These are phyloP conservation scores for Tolypocladium nubicola DNA, from an alignment of 2,329 filamentous ascomycete genomes.

Conservation along the genomic window DNA sequence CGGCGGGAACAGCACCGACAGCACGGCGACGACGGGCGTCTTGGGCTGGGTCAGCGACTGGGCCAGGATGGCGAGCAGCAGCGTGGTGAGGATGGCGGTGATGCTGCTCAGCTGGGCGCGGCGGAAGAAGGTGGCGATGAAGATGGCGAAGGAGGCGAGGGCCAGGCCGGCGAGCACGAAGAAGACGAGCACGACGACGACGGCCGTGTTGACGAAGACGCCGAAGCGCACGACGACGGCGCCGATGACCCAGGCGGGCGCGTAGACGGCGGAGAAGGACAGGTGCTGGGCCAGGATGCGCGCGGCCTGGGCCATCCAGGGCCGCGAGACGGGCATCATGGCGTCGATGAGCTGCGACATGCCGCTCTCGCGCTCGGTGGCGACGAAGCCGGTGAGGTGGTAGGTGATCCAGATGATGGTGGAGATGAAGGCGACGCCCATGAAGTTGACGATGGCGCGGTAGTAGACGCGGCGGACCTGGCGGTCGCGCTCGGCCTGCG, in stretches of 20 bases:
- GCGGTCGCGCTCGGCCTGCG: constrained; percentile 53
- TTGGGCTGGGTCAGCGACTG: constrained; percentile 58
- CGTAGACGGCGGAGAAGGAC: constrained; percentile 69
- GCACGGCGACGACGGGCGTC: constrained; percentile 54
- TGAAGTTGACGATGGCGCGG: constrained; percentile 58
- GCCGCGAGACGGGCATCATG: constrained; percentile 70
- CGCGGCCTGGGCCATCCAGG: constrained; percentile 69
- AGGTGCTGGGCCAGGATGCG: constrained; percentile 72
- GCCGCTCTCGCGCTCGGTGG: constrained; percentile 73
- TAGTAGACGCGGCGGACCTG: constrained; percentile 62
- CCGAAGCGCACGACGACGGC: constrained; percentile 52
- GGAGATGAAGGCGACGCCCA: constrained; percentile 71
- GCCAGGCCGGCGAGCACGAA: constrained; percentile 69
- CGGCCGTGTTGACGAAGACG: constrained; percentile 54
- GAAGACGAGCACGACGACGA: constrained; percentile 59
- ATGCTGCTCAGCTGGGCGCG: constrained; percentile 84
- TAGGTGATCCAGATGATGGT: constrained; percentile 75
- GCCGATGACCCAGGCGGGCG: constrained; percentile 74
- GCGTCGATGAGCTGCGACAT: constrained; percentile 84
- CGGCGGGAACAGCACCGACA: constrained; percentile 72
- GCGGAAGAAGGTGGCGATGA: constrained; percentile 75
- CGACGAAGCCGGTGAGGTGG: constrained; percentile 77
- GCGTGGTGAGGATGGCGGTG: constrained; percentile 58
- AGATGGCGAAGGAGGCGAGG: constrained; percentile 68
- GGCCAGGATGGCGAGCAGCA: constrained; percentile 71